These are phyloP conservation scores for Lactarius indigo DNA, from an alignment of 768 basidiomycete species.

Conservation along the genomic window DNA sequence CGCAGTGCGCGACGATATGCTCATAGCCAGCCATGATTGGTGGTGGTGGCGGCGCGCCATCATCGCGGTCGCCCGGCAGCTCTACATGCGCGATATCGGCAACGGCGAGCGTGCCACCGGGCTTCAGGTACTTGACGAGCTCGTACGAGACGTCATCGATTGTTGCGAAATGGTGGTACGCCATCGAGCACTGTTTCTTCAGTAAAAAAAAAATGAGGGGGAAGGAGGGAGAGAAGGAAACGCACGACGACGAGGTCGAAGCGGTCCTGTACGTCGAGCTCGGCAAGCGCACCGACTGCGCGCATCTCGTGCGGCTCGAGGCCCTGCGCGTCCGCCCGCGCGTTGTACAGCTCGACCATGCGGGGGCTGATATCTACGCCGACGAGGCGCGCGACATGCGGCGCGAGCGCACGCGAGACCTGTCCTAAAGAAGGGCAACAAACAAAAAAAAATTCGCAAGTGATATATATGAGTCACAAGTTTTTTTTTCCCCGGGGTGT, in stretches of 20 bases:
- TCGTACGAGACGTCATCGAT: slow-evolving; percentile 48
- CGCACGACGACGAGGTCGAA: slow-evolving; percentile 74
- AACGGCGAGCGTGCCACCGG: slow-evolving; percentile 57
- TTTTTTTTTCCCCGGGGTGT: no score
- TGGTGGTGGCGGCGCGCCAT: slow-evolving; percentile 22
- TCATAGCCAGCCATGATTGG: slow-evolving; percentile 34
- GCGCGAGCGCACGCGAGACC: slow-evolving; percentile 57
- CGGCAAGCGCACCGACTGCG: slow-evolving; percentile 51
- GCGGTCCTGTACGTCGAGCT: slow-evolving; percentile 46
- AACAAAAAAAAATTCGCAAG: not conserved
- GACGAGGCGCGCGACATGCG: slow-evolving; percentile 57
- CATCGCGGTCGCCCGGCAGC: slow-evolving; percentile 29
- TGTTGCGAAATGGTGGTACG: slow-evolving; percentile 61
- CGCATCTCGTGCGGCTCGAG: slow-evolving; percentile 63
- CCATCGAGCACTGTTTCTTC: slow-evolving; percentile 48
- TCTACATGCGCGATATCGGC: slow-evolving; percentile 38
- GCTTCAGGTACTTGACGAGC: slow-evolving; percentile 57
- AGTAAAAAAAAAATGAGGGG: not conserved
- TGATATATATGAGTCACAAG: no score
- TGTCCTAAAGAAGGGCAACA: slow-evolving; percentile 42
- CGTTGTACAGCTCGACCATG: slow-evolving; percentile 66
- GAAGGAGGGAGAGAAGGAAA: not conserved
- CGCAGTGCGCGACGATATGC: slow-evolving; percentile 52
- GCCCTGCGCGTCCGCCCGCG: slow-evolving; percentile 54
- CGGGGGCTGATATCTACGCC: slow-evolving; percentile 75